phyloP scores from a whole-genome alignment of 371 early-diverging fungal species.

The Fennellomyces sp. region DNA sequence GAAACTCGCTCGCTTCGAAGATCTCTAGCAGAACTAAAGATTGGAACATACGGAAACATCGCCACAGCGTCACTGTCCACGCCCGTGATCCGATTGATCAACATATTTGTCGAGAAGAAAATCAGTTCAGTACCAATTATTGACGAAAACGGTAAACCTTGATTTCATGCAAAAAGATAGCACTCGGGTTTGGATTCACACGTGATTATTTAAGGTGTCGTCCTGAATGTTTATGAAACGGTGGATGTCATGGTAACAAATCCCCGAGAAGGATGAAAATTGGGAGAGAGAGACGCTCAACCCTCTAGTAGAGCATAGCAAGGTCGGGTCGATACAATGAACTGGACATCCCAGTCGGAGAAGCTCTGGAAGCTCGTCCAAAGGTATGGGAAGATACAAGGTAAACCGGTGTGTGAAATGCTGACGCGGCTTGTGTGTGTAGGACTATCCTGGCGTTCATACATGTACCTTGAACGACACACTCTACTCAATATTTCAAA shows the following conservation, averaged over 20 bases:
- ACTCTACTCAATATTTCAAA: conserved; percentile 83
- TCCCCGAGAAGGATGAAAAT: background rate
- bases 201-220: conserved; percentile 47
- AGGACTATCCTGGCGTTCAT: conserved; percentile 93
- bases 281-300: background rate
- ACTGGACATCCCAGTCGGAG: conserved; percentile 83
- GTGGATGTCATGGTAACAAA: conserved; percentile 91
- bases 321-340: conserved; percentile 56
- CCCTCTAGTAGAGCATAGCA: conserved; percentile 44
- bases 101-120: conserved; percentile 83
- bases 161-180: background rate
- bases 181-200: background rate
- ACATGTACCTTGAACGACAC: conserved; percentile 89
- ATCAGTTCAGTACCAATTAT: conserved; percentile 94
- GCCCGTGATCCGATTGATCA: conserved; percentile 85
- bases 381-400: conserved; percentile 48
- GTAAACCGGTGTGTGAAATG: too few relatives aligned
- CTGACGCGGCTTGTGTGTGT: too few relatives aligned
- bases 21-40: conserved; percentile 75
- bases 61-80: conserved; percentile 79
- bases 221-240: conserved; percentile 93
- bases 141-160: conserved; percentile 74
- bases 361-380: conserved; percentile 80
- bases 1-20: conserved; percentile 66
- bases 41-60: conserved; percentile 85